These are phyloP conservation scores for Epichloe hybrida DNA, from an alignment of 2,329 filamentous ascomycete species.

Conservation along the genomic window DNA sequence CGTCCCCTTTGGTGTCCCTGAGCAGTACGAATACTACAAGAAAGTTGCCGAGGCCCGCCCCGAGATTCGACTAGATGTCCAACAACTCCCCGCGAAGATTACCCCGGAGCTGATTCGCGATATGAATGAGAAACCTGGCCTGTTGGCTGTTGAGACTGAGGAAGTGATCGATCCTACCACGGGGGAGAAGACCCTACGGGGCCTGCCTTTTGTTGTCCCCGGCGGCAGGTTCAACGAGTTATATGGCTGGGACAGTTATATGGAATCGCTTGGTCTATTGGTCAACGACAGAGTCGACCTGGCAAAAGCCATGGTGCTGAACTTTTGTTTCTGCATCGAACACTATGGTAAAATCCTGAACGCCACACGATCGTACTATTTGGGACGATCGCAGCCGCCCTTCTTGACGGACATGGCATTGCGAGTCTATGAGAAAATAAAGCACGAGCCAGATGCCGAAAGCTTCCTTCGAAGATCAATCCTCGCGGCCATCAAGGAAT, in stretches of 20 bases:
- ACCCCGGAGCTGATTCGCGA: conserved; percentile 70
- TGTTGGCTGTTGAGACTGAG: conserved; percentile 83
- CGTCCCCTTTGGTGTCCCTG: conserved; percentile 68
- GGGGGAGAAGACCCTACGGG: conserved; percentile 62
- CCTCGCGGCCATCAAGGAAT: conserved; percentile 92
- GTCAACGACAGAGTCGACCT: conserved; percentile 75
- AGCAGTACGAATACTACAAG: conserved; percentile 82
- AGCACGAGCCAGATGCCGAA: conserved; percentile 63
- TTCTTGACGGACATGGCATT: conserved; percentile 97
- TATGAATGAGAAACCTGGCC: conserved; percentile 75
- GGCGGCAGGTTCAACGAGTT: conserved; percentile 96
- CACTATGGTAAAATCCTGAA: conserved; percentile 98
- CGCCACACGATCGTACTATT: conserved; percentile 90
- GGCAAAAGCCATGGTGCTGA: conserved; percentile 85
- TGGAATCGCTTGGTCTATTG: conserved; percentile 84
- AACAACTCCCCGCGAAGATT: conserved; percentile 61
- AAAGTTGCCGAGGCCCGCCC: conserved; percentile 66
- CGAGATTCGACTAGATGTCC: conserved; percentile 77
- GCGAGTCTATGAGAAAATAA: conserved; percentile 85
- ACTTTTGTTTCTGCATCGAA: conserved; percentile 96
- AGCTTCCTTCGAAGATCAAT: conserved; percentile 73
- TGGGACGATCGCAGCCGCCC: conserved; percentile 85
- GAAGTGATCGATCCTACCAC: conserved; percentile 47
- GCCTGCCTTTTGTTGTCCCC: conserved; percentile 91
- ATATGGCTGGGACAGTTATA: conserved; percentile 98